Evolutionary conservation across 768 basidiomycete species (phyloP), one percentile per base, ranked within the genome.

Genomic region (Rhizopogon vesiculosus): DNA sequence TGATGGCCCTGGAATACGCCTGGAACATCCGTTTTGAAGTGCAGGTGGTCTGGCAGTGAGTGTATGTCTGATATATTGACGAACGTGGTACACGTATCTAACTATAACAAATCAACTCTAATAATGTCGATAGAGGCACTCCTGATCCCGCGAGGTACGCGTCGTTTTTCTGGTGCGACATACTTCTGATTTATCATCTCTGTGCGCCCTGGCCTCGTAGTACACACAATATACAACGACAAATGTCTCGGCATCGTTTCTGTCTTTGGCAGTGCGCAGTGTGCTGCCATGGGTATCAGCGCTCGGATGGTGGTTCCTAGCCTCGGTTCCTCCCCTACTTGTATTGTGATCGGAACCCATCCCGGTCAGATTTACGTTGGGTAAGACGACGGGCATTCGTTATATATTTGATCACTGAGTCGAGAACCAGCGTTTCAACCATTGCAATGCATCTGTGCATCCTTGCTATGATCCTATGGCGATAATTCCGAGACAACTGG

Each of bases 1-100:
- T 60, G 15, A 68, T 68, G 66, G 9, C 60, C 18, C 8, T 40
- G 2, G 66, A 67, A 9, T 62, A 53, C 19, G 1, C n/a, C 0
- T 61, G 46, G 38, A 44, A 55, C 1, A 9, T 68, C 1, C 44
- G 54, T 4, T 61, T 64, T 7, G 66, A 67, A 44, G 9, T 43
- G 15, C 59, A 55, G 35, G 2, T 46, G 10, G 28, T 67, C 19
- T 68, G 64, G 64, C 57, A 62, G 66, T 67, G 33, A 61, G 66
- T 22, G 22, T 22, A 22, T 58, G 3, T 2, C 18, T 28, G 8
- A 0, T 7, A 5, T 9, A 19, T 53, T 35, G 29, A 22, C 19
- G 9, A 31, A 50, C 10, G 5, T 67, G 66, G 66, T 61, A 54
- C 22, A 5, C 3, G 1, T 67, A 57, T 49, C 60, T 68, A 50